Evolutionary conservation across 768 basidiomycete species (phyloP).

Genomic region (Lentinus tigrinus): DNA sequence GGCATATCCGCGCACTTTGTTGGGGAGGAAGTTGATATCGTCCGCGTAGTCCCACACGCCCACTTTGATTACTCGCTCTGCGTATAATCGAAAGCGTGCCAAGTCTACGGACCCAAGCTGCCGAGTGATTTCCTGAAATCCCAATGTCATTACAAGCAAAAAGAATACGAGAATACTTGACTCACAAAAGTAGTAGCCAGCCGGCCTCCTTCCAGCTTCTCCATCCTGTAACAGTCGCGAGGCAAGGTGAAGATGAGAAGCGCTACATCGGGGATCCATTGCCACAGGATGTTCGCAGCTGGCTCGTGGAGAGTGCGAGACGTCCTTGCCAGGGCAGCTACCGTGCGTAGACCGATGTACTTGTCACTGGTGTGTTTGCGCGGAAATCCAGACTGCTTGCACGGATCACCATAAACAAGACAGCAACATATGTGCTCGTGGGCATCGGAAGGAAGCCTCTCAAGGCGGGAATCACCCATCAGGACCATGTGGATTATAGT

Average conservation of each 20-base stretch:
- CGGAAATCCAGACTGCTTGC: too few relatives aligned
- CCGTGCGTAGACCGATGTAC: neutral
- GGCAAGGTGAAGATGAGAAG: neutral
- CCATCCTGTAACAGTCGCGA: neutral
- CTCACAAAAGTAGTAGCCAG: neutral
- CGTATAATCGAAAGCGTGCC: neutral
- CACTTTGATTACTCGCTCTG: neutral
- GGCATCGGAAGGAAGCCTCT: too few relatives aligned
- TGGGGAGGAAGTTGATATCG: neutral
- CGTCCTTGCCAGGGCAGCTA: neutral
- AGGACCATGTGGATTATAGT: too few relatives aligned
- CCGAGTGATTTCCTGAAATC: neutral
- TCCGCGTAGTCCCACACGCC: neutral
- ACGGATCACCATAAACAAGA: too few relatives aligned
- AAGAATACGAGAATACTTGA: neutral
- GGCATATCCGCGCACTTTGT: neutral
- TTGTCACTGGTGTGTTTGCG: neutral
- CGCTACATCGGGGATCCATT: neutral
- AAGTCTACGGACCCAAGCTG: neutral
- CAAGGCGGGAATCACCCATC: too few relatives aligned
- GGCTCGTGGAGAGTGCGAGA: neutral
- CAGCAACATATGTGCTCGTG: too few relatives aligned
- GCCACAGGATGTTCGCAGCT: neutral
- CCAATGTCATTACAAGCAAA: neutral
- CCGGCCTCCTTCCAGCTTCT: neutral